These are phyloP conservation scores for Pythium dissimile DNA, from an alignment of 352 stramenopile species.

Conservation along the genomic window DNA sequence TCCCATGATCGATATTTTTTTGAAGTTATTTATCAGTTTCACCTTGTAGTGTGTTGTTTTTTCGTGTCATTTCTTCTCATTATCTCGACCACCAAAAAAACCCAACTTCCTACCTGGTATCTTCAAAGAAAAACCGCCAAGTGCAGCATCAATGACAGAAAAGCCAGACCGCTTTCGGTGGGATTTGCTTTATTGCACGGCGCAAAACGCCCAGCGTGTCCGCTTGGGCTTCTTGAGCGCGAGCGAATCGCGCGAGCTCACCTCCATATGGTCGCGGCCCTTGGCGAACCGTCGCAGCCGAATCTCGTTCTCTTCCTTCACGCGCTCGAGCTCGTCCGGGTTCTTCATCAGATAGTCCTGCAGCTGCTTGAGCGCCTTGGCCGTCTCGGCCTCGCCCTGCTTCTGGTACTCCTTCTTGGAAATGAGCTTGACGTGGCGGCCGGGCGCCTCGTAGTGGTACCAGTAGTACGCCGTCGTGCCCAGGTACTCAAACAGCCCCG, in stretches of 20 bases:
- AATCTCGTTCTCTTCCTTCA: constrained; percentile 81
- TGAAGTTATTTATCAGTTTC: constrained; percentile 13
- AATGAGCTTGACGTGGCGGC: constrained; percentile 66
- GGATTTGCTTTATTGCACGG: constrained; percentile 4
- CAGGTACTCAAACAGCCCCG: constrained; percentile 70
- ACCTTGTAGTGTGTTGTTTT: neutral
- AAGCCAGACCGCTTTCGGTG: neutral
- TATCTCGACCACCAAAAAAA: no score
- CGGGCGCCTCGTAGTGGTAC: constrained; percentile 76
- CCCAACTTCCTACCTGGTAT: no score
- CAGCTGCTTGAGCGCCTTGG: constrained; percentile 67
- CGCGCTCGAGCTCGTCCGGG: constrained; percentile 68
- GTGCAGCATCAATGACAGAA: no score
- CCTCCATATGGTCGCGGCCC: constrained; percentile 72
- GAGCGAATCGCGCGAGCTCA: constrained; percentile 43
- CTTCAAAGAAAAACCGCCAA: no score
- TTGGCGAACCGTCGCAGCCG: constrained; percentile 75
- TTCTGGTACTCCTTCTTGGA: constrained; percentile 69
- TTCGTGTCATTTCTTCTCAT: neutral
- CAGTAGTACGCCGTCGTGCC: constrained; percentile 71
- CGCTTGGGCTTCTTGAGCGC: constrained; percentile 16
- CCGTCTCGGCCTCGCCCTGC: constrained; percentile 64
- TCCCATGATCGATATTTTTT: no score
- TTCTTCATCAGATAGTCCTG: constrained; percentile 65
- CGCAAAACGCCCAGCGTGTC: constrained; percentile 8